These are phyloP conservation scores for Lasiodiplodia citricola DNA, from an alignment of 2,329 filamentous ascomycete genomes.

Conservation along the genomic window DNA sequence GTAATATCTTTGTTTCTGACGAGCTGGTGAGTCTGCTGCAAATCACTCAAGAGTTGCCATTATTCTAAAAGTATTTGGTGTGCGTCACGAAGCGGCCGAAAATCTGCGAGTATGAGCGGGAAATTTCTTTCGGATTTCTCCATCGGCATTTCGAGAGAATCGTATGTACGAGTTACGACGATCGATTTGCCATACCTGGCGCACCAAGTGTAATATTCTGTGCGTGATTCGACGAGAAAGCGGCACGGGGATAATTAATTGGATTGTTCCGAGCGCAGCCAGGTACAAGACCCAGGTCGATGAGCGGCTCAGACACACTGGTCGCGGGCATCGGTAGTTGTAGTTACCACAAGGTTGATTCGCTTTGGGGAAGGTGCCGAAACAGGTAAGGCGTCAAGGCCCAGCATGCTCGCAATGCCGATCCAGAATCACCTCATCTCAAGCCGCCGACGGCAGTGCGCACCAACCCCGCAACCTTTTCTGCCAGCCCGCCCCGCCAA, in stretches of 20 bases:
- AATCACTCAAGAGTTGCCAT: no score
- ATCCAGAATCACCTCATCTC: conserved; percentile 24
- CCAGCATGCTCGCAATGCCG: conserved; percentile 14
- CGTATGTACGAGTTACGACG: no score
- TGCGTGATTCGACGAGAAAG: neutral
- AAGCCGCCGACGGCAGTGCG: neutral
- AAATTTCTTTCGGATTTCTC: no score
- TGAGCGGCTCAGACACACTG: neutral
- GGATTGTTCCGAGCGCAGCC: neutral
- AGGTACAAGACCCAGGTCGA: neutral
- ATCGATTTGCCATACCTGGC: no score
- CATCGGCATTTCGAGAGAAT: no score
- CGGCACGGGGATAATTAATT: neutral
- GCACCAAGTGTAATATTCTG: neutral
- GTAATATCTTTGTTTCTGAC: no score
- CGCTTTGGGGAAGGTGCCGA: conserved; percentile 1
- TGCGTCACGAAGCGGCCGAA: no score
- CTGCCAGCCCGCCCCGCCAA: neutral
- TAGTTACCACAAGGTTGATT: neutral
- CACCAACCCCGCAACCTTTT: conserved; percentile 10
- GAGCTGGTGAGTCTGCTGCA: no score
- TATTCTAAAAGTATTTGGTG: no score
- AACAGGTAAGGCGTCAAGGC: conserved; percentile 3
- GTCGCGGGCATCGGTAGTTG: conserved; percentile 9
- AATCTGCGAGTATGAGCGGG: no score